Evolutionary conservation across 805 yeast genomes (phyloP), one percentile per base, ranked within the genome.

Genomic region (Saccharomycopsis microspora): DNA sequence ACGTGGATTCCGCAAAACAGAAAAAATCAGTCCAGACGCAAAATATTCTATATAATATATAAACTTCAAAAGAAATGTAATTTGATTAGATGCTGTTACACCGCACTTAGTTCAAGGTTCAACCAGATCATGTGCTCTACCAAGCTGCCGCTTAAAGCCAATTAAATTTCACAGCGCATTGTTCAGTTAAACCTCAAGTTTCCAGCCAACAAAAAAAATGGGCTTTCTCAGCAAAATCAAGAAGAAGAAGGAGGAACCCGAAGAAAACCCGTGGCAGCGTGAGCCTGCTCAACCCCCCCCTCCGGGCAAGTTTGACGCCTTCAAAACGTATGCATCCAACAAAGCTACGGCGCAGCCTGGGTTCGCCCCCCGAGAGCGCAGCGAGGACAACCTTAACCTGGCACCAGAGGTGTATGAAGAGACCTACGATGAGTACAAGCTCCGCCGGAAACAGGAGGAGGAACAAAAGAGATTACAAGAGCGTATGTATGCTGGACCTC

Each of bases 381-480:
- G 43, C 37, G 35, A 33, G 27, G n/a, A 29, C 38, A 47, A 40
- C 42, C 39, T 32, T 11, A 11, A 32, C 3, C 35, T 43, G 4
- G 44, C 35, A 11, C 35, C 42, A 42, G 42, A 35, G 5, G 36
- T 44, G 19, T 47, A 39, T 19, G 54, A 51, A 29, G 51, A 51
- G 31, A 38, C 54, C 11, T 51, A 45, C n/a, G 43, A 51, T 30
- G 51, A 51, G 10, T 47, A 51, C 28, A 51, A 51, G 39, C 45
- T 40, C 5, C 37, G 46, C 37, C 46, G 33, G 42, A 43, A 47
- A 5, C 39, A 38, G 36, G 46, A 44, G 30, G 39, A 46, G 31
- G 39, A 35, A 39, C 36, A 32, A 42, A 30, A 37, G 42, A 27
- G 34, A 42, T 8, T 19, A 11, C 31, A 39, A 39, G 28, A 42